Evolutionary conservation across 495 filamentous ascomycete species (phyloP), one percentile per base, ranked within the genome.

Genomic region (Pyronema omphalodes): DNA sequence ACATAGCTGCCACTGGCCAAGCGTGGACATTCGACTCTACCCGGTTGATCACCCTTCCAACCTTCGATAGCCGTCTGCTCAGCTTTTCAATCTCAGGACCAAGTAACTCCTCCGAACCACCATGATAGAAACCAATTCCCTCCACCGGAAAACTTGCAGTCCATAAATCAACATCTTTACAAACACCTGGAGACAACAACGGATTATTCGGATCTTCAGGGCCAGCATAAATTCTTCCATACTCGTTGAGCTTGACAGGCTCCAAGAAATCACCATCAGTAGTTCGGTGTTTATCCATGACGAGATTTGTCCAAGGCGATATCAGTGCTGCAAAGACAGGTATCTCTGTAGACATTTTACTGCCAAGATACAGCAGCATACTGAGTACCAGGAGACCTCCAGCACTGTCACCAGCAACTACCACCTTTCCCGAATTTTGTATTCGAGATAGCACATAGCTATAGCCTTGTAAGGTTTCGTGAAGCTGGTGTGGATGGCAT

Each of bases 1-100:
- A 88, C 43, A 86, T 61, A 35, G 72, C 73, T 12, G 78, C 83
- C 23, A 88, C 78, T 11, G 83, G 84, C 84, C 84, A 88, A 9
- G 81, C 82, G 68, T 88, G 84, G 53, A 87, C 78, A 17, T 74
- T 79, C 4, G 75, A 80, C 37, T 69, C 66, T 57, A 82, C 77
- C 61, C 72, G 58, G 50, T 69, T 71, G 33, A 61, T 60, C 9
- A 82, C 72, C 19, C 65, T 58, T 43, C 73, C 67, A 45, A 71
- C 70, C 23, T 67, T 64, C 39, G 70, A 59, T 41, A 83, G 65
- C 33, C 74, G 58, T 11, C 57, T 58, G 12, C 80, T 65, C 43
- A 83, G 60, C 9, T 68, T 65, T 53, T 72, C 61, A 35, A 83
- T 78, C 47, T 83, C 80, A 0, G 76, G 71, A 15, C 74, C 78